Evolutionary conservation across 192 early-diverging fungal genomes (phyloP).

Genomic region (Borealophlyctis nickersoniae): DNA sequence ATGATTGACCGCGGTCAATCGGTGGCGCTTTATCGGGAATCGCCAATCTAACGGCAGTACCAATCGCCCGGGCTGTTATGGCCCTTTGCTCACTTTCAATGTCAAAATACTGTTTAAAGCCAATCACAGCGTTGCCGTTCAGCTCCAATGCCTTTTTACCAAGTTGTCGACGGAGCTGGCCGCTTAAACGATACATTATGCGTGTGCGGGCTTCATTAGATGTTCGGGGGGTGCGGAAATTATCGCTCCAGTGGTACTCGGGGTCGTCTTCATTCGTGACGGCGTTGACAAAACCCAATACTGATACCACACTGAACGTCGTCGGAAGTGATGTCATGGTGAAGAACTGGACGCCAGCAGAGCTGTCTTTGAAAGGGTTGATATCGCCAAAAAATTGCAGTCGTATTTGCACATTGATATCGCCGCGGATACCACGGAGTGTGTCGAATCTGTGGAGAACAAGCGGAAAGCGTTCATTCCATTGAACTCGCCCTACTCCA

Average conservation of each 20-base stretch:
- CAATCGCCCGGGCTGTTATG: slow-evolving; percentile 73
- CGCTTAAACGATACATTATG: slow-evolving; percentile 64
- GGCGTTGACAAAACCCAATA: slow-evolving; percentile 72
- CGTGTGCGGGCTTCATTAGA: slow-evolving; percentile 74
- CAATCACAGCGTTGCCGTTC: slow-evolving; percentile 72
- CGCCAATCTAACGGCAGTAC: slow-evolving; percentile 66
- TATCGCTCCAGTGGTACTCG: slow-evolving; percentile 81
- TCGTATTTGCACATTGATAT: slow-evolving; percentile 67
- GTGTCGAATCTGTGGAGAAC: slow-evolving; percentile 49
- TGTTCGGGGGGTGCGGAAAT: slow-evolving; percentile 72
- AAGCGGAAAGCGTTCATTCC: background rate
- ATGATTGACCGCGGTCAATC: slow-evolving; percentile 23
- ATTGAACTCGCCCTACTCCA: background rate
- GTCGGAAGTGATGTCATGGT: slow-evolving; percentile 55
- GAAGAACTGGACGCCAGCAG: slow-evolving; percentile 62
- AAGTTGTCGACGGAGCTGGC: slow-evolving; percentile 66
- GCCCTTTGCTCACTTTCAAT: slow-evolving; percentile 67
- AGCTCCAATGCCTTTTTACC: slow-evolving; percentile 73
- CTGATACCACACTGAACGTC: slow-evolving; percentile 46
- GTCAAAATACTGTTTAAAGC: slow-evolving; percentile 73
- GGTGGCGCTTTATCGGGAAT: slow-evolving; percentile 31
- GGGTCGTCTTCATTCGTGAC: slow-evolving; percentile 71
- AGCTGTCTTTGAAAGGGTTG: slow-evolving; percentile 69
- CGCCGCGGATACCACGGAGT: slow-evolving; percentile 68
- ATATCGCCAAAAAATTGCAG: slow-evolving; percentile 78